These are phyloP conservation scores for Elongisporangium anandrum DNA, from an alignment of 352 stramenopile genomes.

Conservation along the genomic window DNA sequence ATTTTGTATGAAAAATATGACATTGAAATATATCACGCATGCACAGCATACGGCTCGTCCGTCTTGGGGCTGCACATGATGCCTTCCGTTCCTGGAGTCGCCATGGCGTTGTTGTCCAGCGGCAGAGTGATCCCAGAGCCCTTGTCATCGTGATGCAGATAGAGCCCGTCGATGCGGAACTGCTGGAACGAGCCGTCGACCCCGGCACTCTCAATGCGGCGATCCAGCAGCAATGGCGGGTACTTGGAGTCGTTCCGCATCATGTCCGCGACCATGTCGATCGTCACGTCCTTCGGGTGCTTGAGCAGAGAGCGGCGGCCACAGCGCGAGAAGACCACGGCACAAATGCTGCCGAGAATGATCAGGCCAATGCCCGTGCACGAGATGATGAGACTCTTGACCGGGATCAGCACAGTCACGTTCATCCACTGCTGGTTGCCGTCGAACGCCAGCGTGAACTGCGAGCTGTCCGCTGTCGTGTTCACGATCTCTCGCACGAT, in stretches of 20 bases:
- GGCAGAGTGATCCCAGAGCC: not conserved
- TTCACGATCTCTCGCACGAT: slow-evolving; percentile 18
- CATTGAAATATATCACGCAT: not conserved
- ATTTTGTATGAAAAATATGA: too few species aligned
- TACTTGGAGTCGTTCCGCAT: not conserved
- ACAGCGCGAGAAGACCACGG: not conserved
- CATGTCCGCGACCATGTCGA: not conserved
- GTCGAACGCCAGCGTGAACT: not conserved
- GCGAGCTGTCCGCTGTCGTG: not conserved
- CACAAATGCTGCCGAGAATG: not conserved
- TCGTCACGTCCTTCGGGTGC: not conserved
- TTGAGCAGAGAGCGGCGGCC: not conserved
- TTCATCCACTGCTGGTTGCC: not conserved
- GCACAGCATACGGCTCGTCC: not conserved
- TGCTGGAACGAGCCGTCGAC: not conserved
- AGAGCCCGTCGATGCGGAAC: not conserved
- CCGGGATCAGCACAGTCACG: not conserved
- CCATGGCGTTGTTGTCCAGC: not conserved
- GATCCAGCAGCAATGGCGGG: not conserved
- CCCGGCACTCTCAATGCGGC: not conserved
- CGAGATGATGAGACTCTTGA: not conserved
- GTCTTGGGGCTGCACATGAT: not conserved
- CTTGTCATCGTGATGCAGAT: not conserved
- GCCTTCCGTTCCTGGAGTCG: not conserved
- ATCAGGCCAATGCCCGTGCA: not conserved